Percentiles rank a stretch among this genome's conserved stretches.
Evolutionary conservation across 805 yeast genomes (phyloP).

Genomic region (Spathaspora gorwiae): DNA sequence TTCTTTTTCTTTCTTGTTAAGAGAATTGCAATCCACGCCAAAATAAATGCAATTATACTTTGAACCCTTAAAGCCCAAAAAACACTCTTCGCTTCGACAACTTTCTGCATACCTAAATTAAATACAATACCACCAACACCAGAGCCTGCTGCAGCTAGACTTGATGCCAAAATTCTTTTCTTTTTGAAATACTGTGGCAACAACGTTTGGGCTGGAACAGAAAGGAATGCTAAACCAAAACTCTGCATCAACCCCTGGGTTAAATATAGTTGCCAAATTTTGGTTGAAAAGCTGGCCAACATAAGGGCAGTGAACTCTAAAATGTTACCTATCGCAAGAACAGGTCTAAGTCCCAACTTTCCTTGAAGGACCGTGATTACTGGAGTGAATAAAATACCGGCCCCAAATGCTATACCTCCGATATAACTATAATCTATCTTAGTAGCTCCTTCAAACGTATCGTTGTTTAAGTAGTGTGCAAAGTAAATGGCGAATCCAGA

Average conservation of each 20-base stretch:
- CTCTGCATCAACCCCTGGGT: conserved; percentile 69
- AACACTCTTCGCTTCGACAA: conserved; percentile 33
- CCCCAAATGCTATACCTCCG: conserved; percentile 64
- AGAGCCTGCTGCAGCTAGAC: conserved; percentile 46
- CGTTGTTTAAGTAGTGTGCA: conserved; percentile 48
- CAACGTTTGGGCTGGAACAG: conserved; percentile 55
- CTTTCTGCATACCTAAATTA: conserved; percentile 44
- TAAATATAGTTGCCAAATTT: conserved; percentile 61
- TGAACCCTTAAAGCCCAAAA: conserved; percentile 51
- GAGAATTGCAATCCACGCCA: conserved; percentile 18
- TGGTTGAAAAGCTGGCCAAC: conserved; percentile 55
- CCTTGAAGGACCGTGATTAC: conserved; percentile 45
- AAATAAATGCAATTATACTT: conserved; percentile 32
- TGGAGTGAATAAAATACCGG: conserved; percentile 51
- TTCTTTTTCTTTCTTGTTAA: conserved; percentile 15
- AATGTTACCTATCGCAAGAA: conserved; percentile 44
- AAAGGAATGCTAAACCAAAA: conserved; percentile 50
- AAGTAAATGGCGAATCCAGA: conserved; percentile 62
- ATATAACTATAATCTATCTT: conserved; percentile 59
- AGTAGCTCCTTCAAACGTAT: conserved; percentile 50
- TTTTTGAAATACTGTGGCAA: conserved; percentile 70
- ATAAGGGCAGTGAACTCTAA: conserved; percentile 52
- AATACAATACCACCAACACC: conserved; percentile 51
- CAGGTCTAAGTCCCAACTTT: conserved; percentile 34
- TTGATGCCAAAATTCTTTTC: conserved; percentile 52